Percentiles rank a stretch among this genome's conserved stretches.
Evolutionary conservation across 805 yeast species (phyloP).

Genomic region (Spathaspora gorwiae): DNA sequence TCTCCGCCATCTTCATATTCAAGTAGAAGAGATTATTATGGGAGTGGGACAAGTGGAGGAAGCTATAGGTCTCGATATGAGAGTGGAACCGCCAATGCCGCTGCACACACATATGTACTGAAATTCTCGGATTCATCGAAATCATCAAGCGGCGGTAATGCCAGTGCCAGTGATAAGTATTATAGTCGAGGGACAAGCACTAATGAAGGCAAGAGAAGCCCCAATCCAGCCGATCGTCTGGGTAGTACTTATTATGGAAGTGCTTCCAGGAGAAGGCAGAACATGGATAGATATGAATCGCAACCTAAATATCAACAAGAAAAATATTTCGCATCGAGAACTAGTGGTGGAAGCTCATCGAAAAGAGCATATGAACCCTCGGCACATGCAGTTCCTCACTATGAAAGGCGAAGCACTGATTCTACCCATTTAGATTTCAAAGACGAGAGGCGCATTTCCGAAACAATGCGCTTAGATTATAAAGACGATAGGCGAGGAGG

Average conservation of each 20-base stretch:
- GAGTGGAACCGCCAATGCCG: not conserved
- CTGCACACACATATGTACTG: slow-evolving; percentile 1
- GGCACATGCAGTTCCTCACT: not conserved
- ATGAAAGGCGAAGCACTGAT: not conserved
- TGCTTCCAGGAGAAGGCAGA: slow-evolving; percentile 10
- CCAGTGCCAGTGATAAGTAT: not conserved
- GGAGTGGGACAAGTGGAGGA: slow-evolving; percentile 1
- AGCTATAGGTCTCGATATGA: slow-evolving; percentile 7
- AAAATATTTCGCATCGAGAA: not conserved
- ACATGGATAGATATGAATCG: slow-evolving; percentile 17
- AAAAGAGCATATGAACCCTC: not conserved
- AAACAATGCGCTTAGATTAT: not conserved
- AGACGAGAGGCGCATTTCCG: not conserved
- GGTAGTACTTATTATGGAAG: slow-evolving; percentile 3
- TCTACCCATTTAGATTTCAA: slow-evolving; percentile 1
- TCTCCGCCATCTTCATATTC: slow-evolving; percentile 4
- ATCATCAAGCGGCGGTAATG: not conserved
- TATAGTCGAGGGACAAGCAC: not conserved
- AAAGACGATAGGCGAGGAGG: not conserved
- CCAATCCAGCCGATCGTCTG: not conserved
- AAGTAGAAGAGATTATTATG: slow-evolving; percentile 6
- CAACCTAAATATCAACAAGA: slow-evolving; percentile 12
- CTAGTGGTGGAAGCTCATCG: not conserved
- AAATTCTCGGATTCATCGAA: not conserved
- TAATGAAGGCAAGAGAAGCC: not conserved